Percentiles rank a stretch among this genome's conserved stretches.
Conservation (phyloP, 2,329 filamentous ascomycete species). For the Verticillium longisporum region DNA sequence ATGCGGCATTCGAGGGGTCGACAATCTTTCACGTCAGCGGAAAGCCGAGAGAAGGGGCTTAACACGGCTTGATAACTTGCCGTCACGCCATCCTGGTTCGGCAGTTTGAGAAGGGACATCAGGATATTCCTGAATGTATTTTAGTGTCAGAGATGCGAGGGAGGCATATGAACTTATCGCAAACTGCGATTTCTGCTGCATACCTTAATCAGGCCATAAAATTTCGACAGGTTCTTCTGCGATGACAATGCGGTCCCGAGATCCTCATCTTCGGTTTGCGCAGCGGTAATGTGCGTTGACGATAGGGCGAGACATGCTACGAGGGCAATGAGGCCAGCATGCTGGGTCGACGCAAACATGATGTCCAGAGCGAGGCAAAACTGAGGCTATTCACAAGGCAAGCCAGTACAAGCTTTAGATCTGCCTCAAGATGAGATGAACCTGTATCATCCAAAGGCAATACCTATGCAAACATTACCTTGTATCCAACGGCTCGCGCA, state of each 20-base stretch:
- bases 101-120: conserved; percentile 35
- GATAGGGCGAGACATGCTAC: neutral
- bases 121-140: conserved; percentile 33
- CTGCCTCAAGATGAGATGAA: neutral
- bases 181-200: neutral
- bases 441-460: neutral
- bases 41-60: neutral
- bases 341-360: neutral
- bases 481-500: neutral
- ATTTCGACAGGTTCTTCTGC: conserved; percentile 35
- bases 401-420: neutral
- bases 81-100: conserved; percentile 35
- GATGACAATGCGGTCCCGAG: conserved; percentile 30
- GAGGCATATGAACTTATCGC: neutral
- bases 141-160: neutral
- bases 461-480: neutral
- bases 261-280: conserved; percentile 19
- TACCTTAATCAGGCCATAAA: conserved; percentile 36
- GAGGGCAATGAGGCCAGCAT: neutral
- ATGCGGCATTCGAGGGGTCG: conserved; percentile 51
- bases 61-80: conserved; percentile 19
- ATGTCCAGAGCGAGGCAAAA: neutral
- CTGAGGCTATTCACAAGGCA: neutral
- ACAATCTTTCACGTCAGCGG: conserved; percentile 31
- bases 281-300: conserved; percentile 2